These are phyloP conservation scores for Scleroderma bovista DNA, from an alignment of 768 basidiomycete genomes.

Conservation along the genomic window DNA sequence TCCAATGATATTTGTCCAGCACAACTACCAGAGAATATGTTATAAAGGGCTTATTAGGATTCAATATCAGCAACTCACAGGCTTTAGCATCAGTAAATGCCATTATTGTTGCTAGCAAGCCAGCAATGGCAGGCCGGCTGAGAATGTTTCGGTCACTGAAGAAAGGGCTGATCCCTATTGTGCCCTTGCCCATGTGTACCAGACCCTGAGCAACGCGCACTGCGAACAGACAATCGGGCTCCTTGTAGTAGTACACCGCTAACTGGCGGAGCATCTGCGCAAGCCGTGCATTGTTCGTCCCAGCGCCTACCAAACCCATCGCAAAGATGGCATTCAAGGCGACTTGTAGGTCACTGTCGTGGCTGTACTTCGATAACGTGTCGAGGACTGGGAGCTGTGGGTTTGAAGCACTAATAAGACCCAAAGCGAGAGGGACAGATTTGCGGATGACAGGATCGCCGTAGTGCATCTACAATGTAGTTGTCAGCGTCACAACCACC, in stretches of 20 bases:
- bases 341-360: constrained; percentile 96
- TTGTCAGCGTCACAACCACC: constrained; percentile 10
- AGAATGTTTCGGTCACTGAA: constrained; percentile 89
- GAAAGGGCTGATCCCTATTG: constrained; percentile 95
- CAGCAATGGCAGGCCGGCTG: constrained; percentile 85
- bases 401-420: constrained; percentile 92
- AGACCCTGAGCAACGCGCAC: constrained; percentile 94
- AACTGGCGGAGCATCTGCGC: constrained; percentile 97
- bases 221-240: constrained; percentile 94
- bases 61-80: constrained; percentile 52
- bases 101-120: constrained; percentile 78
- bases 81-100: constrained; percentile 93
- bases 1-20: constrained; percentile 96
- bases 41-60: not conserved
- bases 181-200: constrained; percentile 99
- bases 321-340: constrained; percentile 97
- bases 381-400: constrained; percentile 93
- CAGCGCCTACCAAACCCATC: constrained; percentile 97
- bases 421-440: constrained; percentile 90
- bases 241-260: constrained; percentile 97
- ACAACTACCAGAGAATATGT: constrained; percentile 52
- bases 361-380: constrained; percentile 96
- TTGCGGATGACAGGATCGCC: constrained; percentile 91
- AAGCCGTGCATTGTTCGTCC: constrained; percentile 96
- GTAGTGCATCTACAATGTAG: constrained; percentile 83